Conservation (phyloP, 2,329 filamentous ascomycete species). For the Verticillium klebahnii region DNA sequence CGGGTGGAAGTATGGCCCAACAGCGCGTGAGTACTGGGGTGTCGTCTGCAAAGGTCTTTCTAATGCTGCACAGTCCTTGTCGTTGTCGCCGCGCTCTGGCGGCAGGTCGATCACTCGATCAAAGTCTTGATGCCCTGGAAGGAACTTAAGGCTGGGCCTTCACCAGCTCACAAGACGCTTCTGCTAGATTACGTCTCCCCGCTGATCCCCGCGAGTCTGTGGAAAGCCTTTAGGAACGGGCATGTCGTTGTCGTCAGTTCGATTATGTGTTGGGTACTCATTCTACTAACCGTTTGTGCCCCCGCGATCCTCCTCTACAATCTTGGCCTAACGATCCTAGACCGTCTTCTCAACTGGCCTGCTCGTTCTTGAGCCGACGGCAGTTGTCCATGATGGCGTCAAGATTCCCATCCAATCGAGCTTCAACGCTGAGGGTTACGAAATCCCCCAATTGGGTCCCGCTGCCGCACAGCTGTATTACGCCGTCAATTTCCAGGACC, state of each 20-base stretch:
- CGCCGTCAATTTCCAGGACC: slow-evolving; percentile 9
- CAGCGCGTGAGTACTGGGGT: slow-evolving; percentile 12
- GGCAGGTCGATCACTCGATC: slow-evolving; percentile 22
- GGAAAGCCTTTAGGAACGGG: slow-evolving; percentile 16
- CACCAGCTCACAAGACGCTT: slow-evolving; percentile 14
- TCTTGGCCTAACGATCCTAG: slow-evolving; percentile 2
- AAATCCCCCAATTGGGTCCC: slow-evolving; percentile 12
- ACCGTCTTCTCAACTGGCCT: slow-evolving; percentile 24
- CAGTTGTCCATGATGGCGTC: slow-evolving; percentile 10
- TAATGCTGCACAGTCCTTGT: slow-evolving; percentile 15
- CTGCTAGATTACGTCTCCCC: slow-evolving; percentile 25
- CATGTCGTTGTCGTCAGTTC: slow-evolving; percentile 18
- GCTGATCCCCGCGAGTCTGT: slow-evolving; percentile 17
- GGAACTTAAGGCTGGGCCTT: slow-evolving; percentile 15
- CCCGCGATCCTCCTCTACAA: neutral
- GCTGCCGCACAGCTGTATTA: slow-evolving; percentile 10
- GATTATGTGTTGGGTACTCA: slow-evolving; percentile 18
- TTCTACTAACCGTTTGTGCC: slow-evolving; percentile 20
- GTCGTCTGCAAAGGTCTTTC: neutral
- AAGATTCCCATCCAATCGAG: slow-evolving; percentile 1
- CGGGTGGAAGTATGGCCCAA: slow-evolving; percentile 18
- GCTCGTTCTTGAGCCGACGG: slow-evolving; percentile 20
- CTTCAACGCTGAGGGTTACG: slow-evolving; percentile 20
- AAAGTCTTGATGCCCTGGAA: slow-evolving; percentile 23
- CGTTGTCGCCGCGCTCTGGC: slow-evolving; percentile 20